Evolutionary conservation across 2,329 filamentous ascomycete genomes (phyloP), one percentile per base, ranked within the genome.

Genomic region (Scytalidium sp.): DNA sequence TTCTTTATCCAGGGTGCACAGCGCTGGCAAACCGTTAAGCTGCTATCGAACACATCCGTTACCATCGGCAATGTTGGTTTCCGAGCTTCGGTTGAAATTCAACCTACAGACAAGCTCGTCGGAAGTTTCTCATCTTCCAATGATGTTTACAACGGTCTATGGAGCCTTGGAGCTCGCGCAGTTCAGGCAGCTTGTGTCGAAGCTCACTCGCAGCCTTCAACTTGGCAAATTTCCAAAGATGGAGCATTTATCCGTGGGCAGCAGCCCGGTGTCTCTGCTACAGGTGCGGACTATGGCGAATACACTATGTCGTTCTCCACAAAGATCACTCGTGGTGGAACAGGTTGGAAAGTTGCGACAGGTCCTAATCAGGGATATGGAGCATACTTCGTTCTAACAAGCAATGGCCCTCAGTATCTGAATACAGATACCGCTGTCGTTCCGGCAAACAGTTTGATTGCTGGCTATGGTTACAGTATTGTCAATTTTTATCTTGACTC

Each of bases 1-100:
- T 67, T 61, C 19, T 64, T 74, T 32, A 49, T 72, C 0, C 71
- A 74, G 54, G 71, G 70, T 3, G 69, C 67, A 0, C 68, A 71
- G 52, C 56, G 67, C 53, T 74, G 70, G 70, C 62, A 72, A 50
- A 64, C 67, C 0, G 56, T 72, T 20, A 59, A 60, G 2, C 57
- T 73, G 0, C 55, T 73, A 17, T 69, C 65, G 0, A 60, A 68
- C 19, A 60, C 57, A 1, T 59, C 59, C 2, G 50, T 73, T 3
- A 60, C 56, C 0, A 61, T 74, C 45, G 55, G 51, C 4, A 43
- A 50, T 2, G 50, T 70, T 1, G 70, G 71, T 0, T 62, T 71
- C 11, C n/a, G 57, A 41, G 49, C 60, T 1, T 69, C 63, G 1
- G 60, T 67, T 9, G 52, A 60, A 3, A 59, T 55, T 1, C 50